Conservation (phyloP, 768 basidiomycete species). For the Phanerochaete sordida region DNA sequence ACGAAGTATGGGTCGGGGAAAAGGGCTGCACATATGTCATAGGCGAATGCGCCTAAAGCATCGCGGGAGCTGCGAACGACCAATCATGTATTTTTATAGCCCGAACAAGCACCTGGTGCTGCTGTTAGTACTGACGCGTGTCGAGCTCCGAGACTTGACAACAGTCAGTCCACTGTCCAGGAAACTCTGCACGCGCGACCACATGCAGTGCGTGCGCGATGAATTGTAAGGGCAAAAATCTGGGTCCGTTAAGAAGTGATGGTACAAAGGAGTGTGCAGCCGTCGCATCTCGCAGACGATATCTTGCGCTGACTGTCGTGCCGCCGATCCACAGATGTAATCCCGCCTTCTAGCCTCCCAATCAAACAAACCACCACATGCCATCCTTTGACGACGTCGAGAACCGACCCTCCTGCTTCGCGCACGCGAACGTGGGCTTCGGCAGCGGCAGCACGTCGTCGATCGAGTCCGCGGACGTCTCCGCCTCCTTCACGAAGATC, state of each 20-base stretch:
- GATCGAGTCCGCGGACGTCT: background rate
- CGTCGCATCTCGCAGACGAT: background rate
- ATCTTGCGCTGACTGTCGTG: too few relatives aligned
- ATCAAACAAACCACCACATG: constrained; percentile 12
- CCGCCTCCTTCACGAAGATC: background rate
- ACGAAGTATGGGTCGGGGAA: constrained; percentile 29
- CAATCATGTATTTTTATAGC: background rate
- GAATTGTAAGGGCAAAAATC: too few relatives aligned
- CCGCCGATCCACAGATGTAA: background rate
- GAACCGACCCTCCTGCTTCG: constrained; percentile 7
- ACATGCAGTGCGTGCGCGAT: too few relatives aligned
- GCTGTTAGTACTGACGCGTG: background rate
- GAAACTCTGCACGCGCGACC: too few relatives aligned
- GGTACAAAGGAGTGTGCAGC: too few relatives aligned
- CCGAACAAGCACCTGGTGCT: background rate
- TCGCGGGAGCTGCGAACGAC: background rate
- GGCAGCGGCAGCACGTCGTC: constrained; percentile 5
- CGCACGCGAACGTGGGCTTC: constrained; percentile 1
- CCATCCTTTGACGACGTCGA: constrained; percentile 10
- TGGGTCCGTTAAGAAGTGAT: too few relatives aligned
- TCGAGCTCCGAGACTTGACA: background rate
- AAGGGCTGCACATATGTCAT: constrained; percentile 28
- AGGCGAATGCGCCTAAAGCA: constrained; percentile 16
- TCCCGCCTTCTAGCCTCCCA: background rate
- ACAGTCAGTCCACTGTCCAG: background rate